Percentiles rank a stretch among this genome's conserved stretches.
Conservation (phyloP, 768 basidiomycete species). For the Boletus rufocinnamomeus region DNA sequence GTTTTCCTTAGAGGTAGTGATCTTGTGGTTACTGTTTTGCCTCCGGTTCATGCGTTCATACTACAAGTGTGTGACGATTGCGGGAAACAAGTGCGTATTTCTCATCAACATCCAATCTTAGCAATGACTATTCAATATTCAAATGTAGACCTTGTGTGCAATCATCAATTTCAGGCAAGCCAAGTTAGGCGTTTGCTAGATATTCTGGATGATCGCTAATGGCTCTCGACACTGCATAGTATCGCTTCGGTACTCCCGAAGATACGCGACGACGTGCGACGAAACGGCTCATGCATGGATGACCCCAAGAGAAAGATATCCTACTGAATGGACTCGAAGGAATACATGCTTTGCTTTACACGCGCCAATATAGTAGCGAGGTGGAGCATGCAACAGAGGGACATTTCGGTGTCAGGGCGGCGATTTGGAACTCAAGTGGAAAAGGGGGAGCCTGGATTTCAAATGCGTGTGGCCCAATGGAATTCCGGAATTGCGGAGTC, state of each 20-base stretch:
- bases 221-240: background rate
- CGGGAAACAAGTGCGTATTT: no score
- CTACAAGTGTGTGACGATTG: no score
- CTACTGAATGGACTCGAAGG: background rate
- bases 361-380: background rate
- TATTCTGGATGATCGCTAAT: background rate
- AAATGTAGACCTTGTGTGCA: background rate
- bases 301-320: background rate
- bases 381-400: background rate
- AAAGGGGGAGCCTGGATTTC: background rate
- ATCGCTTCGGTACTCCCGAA: background rate
- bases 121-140: background rate
- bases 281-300: background rate
- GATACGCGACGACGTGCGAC: background rate
- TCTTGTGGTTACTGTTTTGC: no score
- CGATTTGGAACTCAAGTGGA: background rate
- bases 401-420: background rate
- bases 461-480: background rate
- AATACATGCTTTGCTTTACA: background rate
- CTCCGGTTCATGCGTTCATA: no score
- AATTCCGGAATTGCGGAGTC: background rate
- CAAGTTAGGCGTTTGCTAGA: background rate
- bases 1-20: no score
- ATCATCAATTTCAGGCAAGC: background rate
- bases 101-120: background rate